Base-by-base conservation (phyloP, 1,139 yeast genomes). In the Blastobotrys persicus region DNA sequence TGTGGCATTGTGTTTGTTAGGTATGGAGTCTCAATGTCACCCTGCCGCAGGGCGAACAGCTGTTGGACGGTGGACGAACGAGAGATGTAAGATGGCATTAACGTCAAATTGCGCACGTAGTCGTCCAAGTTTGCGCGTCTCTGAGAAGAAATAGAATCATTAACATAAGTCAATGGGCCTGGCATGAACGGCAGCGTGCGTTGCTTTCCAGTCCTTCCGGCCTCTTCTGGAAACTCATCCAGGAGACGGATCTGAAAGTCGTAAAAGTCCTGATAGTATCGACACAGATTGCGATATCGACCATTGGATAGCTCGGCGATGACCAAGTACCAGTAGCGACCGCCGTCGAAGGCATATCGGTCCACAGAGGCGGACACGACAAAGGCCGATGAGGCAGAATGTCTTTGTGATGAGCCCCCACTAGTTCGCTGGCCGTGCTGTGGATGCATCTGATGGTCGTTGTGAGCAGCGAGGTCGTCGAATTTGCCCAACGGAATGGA, bases 231-330 rank as follows among this genome's bases (percentile, higher is more conserved):
- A 72, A 87, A 92, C 42, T 84, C 76, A 61, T 87, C 95, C 50
- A 92, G 74, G 46, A 94, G 73, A 55, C 78, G 81, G 46, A 91
- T 92, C 66, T 94, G 98, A 63, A 91, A 79, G 68, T 92, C 96
- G 67, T 91, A 92, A 66, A 94, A 94, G 70, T 94, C 98, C 66
- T 92, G 97, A 68, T 94, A 94, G 69, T 80, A 91, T 56, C 98
- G 78, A 68, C 94, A 89, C 56, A 94, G 73, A 54, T 82, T 79
- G 53, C 97, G 77, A 34, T 71, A 70, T 50, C 77, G 75, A 7
- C 95, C 95, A 63, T 83, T 83, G 33, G 84, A 78, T 57, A 89
- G 71, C 51, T 79, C 77, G 35, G 88, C 89, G 35, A 79, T 75
- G 2, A 92, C 80, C 52, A 88, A 76, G 67, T 87, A 92, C 86